Conservation (phyloP, 352 stramenopile species). For the Globisporangium paddicum region DNA sequence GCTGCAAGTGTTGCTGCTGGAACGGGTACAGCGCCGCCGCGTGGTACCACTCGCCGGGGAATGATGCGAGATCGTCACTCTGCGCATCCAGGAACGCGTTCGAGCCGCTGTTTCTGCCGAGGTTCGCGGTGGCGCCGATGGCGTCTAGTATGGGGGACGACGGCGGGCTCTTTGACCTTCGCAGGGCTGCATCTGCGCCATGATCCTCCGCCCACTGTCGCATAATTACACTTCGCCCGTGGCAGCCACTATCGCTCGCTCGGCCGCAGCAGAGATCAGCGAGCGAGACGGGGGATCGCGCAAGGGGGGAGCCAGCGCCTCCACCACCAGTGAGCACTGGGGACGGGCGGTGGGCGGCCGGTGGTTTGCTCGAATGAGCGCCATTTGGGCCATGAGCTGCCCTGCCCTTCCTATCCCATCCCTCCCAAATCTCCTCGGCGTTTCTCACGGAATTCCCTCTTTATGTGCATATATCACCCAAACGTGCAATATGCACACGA, state of each 20-base stretch:
- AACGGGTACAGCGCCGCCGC: constrained; percentile 2
- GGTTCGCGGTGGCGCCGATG: background rate
- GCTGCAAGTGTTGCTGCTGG: constrained; percentile 6
- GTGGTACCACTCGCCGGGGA: constrained; percentile 1
- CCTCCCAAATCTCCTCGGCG: background rate
- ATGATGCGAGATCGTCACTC: constrained; percentile 6
- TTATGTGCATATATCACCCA: background rate
- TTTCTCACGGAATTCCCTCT: background rate
- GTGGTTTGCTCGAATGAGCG: constrained; percentile 3
- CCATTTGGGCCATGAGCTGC: background rate
- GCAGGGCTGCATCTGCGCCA: background rate
- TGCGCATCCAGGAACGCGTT: background rate
- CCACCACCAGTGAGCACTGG: constrained; percentile 1
- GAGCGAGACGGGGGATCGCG: background rate
- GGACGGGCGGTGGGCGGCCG: background rate
- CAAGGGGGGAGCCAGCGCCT: background rate
- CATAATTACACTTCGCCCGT: constrained; percentile 1
- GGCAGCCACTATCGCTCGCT: background rate
- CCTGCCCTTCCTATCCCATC: constrained; percentile 3
- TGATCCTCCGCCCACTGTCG: constrained; percentile 6
- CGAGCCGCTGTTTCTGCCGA: background rate
- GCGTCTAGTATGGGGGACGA: constrained; percentile 1
- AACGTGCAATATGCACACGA: background rate
- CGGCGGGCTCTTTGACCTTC: constrained; percentile 6
- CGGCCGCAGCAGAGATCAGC: background rate